Evolutionary conservation across 805 yeast genomes (phyloP), one percentile per base, ranked within the genome.

Genomic region (Nakazawaea ishiwadae): DNA sequence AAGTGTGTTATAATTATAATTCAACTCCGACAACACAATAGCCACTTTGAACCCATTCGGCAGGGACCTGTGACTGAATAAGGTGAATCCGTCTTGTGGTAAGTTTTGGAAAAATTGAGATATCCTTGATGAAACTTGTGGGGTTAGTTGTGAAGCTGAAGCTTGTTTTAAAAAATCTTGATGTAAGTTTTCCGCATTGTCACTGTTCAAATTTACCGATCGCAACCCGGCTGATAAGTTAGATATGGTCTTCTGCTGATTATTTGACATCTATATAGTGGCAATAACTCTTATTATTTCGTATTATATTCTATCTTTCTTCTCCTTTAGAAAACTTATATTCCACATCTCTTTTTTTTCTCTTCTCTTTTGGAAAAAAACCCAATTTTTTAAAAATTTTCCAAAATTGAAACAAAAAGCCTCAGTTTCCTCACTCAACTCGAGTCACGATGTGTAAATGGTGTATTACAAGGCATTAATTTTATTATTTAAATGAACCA

Each of bases 1-100:
- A 42, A 89, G 79, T 2, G 96, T 88, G 51, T 80, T 78, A 65
- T 84, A 91, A 26, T 76, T 77, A 55, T 83, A 73, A 44, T 84
- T 84, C 51, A 91, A 73, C 61, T 91, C 98, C 44, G 88, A 77
- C 45, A 93, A 68, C 23, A 88, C 82, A 34, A 90, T 88, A 20
- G 97, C 96, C 12, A 91, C 96, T 63, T 93, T 91, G 71, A 87
- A 90, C 1, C 97, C 97, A 62, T 90, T 90, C 20, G 97, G 97
- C 1, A 96, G 96, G 3, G 91, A 82, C 51, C 95, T 53, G 55
- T 82, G 79, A 63, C 95, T 54, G 76, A 85, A 88, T 35, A 90
- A 68, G 1, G 96, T 87, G 60, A 76, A 86, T 1, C 97, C 97
- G 48, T 81, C 84, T 15, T 73, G 62, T 9, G 96, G 95, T 50